Evolutionary conservation across 306 rosid species (phyloP), one percentile per base, ranked within the genome.

Genomic region (Quercus rubra): DNA sequence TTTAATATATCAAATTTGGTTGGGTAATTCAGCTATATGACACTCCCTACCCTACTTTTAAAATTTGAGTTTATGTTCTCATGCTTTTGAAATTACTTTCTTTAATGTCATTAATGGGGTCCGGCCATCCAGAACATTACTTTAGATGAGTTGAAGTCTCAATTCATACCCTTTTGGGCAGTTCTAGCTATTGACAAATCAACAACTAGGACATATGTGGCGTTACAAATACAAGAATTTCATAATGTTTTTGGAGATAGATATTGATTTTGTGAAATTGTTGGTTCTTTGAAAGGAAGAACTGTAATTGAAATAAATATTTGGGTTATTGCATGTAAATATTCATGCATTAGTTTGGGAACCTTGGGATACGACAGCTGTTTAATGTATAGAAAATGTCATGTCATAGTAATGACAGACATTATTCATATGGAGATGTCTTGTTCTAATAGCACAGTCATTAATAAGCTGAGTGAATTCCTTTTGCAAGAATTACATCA

Each of bases 1-100:
- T 74, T 58, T 35, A 19, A 38, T 66, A 54, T 55, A 63, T 76
- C 74, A 49, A 49, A 49, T 49, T 49, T 23, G 19, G 81, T 63
- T 59, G 54, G 43, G 70, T 77, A 71, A 64, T 41, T 17, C 71
- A 3, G 38, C 56, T 80, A 5, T 43, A 31, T 70, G 71, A 59
- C 23, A 49, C 54, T 12, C 17, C 54, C 54, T 68, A 57, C 5
- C 11, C 30, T 19, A 8, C 35, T 55, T 5, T 23, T 54, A 10
- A 61, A 2, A 11, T 11, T 4, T 23, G 66, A 9, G 33, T 28
- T 13, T 20, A 23, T 59, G 12, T 59, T 23, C 15, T 23, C 66
- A 59, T 59, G 66, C 66, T 59, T 23, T 11, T 25, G 12, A 13
- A 59, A 23, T 20, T 23, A 8, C 33, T 59, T 5, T 59, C 59